Evolutionary conservation across 352 stramenopile species (phyloP).

Genomic region (Pythium folliculosum): DNA sequence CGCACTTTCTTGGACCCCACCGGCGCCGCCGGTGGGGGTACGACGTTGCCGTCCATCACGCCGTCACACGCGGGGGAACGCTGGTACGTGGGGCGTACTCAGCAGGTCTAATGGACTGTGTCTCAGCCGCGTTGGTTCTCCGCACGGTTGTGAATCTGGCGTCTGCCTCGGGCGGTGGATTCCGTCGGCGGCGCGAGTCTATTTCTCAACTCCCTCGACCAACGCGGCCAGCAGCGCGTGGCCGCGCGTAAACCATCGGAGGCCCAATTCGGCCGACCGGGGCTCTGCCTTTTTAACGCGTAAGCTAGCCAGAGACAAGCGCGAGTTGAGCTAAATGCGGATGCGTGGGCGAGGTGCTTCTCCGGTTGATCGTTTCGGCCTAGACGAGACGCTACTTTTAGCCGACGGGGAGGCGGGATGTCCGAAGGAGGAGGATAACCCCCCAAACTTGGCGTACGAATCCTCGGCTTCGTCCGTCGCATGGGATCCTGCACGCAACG

Average conservation of each 20-base stretch:
- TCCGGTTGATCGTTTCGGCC: not conserved
- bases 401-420: too few species aligned
- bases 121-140: not conserved
- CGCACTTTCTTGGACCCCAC: slow-evolving; percentile 16
- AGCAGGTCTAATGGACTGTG: slow-evolving; percentile 1
- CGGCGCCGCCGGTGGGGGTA: slow-evolving; percentile 9
- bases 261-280: too few species aligned
- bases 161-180: not conserved
- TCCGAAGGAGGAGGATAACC: not conserved
- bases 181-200: not conserved
- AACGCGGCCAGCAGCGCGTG: too few species aligned
- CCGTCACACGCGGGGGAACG: not conserved
- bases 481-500: not conserved
- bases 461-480: not conserved
- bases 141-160: not conserved
- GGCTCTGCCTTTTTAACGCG: too few species aligned
- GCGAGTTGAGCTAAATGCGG: too few species aligned
- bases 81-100: not conserved
- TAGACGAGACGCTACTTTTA: not conserved
- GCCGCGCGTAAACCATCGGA: too few species aligned
- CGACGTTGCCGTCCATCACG: slow-evolving; percentile 21
- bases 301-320: too few species aligned
- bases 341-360: too few species aligned
- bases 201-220: not conserved
- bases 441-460: not conserved